A percentile compares a stretch with the other conserved stretches of the same genome.
Evolutionary conservation across 2,329 filamentous ascomycete species (phyloP).

Genomic region (Mollisia scopiformis): DNA sequence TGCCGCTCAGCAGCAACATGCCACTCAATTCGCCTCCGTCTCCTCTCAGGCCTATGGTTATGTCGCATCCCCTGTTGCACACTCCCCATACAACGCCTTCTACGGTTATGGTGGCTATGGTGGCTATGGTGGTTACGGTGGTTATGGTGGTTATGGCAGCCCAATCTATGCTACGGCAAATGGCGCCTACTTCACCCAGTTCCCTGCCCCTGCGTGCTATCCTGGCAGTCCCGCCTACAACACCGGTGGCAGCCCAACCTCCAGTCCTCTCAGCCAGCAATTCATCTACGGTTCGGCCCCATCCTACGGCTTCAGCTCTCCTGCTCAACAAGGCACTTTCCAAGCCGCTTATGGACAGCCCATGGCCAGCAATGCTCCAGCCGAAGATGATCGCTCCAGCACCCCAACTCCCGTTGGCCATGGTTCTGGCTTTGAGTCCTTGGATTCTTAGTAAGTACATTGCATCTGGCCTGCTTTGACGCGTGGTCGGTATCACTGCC

Average conservation of each 20-base stretch:
- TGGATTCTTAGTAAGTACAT: slow-evolving; percentile 19
- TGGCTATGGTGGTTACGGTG: background rate
- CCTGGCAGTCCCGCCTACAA: background rate
- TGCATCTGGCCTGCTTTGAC: background rate
- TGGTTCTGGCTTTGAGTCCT: slow-evolving; percentile 16
- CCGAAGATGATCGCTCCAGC: slow-evolving; percentile 27
- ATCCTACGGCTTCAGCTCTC: background rate
- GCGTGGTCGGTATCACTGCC: background rate
- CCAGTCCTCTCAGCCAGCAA: slow-evolving; percentile 17
- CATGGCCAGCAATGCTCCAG: background rate
- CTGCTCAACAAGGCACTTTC: slow-evolving; percentile 4
- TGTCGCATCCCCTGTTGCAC: slow-evolving; percentile 16
- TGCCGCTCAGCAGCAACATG: slow-evolving; percentile 7
- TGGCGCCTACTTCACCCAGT: background rate
- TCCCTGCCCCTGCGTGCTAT: background rate
- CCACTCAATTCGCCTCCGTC: slow-evolving; percentile 19
- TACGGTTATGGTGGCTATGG: too few species aligned
- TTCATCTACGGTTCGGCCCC: slow-evolving; percentile 16
- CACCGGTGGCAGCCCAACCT: background rate
- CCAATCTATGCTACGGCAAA: background rate
- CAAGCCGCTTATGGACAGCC: slow-evolving; percentile 14
- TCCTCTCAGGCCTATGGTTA: slow-evolving; percentile 16
- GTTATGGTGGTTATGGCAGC: background rate
- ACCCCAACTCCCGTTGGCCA: slow-evolving; percentile 31
- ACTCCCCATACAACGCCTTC: too few species aligned